These are phyloP conservation scores for Russula foetens DNA, from an alignment of 768 basidiomycete species.

Conservation along the genomic window DNA sequence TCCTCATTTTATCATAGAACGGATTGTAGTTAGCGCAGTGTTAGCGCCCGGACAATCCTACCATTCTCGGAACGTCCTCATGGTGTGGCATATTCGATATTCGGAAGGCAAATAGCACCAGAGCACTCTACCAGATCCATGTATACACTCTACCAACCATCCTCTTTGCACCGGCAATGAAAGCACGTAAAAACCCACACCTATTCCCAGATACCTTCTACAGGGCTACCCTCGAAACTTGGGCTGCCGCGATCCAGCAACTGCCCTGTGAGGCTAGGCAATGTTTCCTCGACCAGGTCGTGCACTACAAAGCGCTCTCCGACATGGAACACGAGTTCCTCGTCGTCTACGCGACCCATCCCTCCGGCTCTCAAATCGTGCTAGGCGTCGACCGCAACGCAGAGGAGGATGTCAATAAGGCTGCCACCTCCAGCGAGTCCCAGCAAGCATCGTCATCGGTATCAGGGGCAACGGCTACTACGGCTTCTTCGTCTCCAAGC, in stretches of 20 bases:
- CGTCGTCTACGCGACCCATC: conserved; percentile 6
- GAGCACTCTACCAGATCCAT: no score
- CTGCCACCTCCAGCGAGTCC: neutral
- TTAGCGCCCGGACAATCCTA: no score
- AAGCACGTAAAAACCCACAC: neutral
- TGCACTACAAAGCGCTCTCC: conserved; percentile 15
- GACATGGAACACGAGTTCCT: conserved; percentile 22
- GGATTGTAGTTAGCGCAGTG: no score
- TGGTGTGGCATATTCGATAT: no score
- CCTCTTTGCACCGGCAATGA: neutral
- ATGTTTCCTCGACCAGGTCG: conserved; percentile 14
- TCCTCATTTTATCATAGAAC: no score
- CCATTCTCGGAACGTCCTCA: no score
- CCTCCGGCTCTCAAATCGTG: conserved; percentile 13
- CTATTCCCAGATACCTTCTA: conserved; percentile 11
- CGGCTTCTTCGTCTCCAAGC: neutral
- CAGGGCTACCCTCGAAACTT: conserved; percentile 7
- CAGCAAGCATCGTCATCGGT: neutral
- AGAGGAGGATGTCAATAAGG: neutral
- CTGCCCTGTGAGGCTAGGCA: neutral
- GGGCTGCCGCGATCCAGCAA: conserved; percentile 11
- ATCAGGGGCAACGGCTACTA: neutral
- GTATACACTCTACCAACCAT: neutral
- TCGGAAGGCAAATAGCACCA: neutral
- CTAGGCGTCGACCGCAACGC: conserved; percentile 21